Evolutionary conservation across 169 alveolate genomes (phyloP).

Genomic region (Plasmodium coatneyi): DNA sequence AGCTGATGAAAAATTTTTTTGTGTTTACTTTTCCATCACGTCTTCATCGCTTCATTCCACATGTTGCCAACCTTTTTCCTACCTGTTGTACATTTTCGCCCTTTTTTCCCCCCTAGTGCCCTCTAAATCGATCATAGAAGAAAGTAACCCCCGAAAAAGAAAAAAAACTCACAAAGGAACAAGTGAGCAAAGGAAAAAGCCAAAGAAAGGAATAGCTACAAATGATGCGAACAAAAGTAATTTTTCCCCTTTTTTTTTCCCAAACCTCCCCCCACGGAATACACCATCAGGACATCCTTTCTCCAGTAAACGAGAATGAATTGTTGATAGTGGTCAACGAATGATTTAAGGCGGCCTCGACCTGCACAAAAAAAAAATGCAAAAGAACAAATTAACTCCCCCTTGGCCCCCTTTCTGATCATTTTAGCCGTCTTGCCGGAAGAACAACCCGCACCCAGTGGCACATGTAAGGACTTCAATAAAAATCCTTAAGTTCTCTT

Average conservation of each 20-base stretch:
- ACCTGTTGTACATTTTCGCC: background rate
- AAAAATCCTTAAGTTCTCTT: background rate
- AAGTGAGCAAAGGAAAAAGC: background rate
- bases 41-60: background rate
- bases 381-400: background rate
- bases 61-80: background rate
- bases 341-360: background rate
- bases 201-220: background rate
- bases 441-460: background rate
- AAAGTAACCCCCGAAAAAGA: background rate
- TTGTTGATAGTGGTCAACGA: background rate
- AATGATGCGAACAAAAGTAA: background rate
- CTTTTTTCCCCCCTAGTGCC: background rate
- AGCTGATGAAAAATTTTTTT: background rate
- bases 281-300: background rate
- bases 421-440: background rate
- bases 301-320: background rate
- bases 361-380: background rate
- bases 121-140: background rate
- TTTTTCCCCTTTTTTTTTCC: too few species aligned
- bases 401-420: background rate
- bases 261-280: background rate
- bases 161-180: background rate
- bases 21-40: background rate
- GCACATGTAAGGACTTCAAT: background rate